Evolutionary conservation across 768 basidiomycete species (phyloP).

Genomic region (Leccinellum luteum): DNA sequence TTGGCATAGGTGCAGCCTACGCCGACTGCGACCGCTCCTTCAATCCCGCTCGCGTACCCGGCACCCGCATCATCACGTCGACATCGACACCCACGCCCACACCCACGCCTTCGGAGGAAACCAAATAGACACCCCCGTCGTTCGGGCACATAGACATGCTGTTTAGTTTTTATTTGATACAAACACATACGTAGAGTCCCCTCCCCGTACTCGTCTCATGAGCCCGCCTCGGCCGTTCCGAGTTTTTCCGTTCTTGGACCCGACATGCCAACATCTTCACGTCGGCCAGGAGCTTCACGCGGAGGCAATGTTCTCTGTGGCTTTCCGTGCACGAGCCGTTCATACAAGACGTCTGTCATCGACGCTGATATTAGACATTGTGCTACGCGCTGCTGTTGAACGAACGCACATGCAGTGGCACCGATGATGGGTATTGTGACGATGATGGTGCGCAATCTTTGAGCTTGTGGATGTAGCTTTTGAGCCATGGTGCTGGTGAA

Average conservation of each 20-base stretch:
- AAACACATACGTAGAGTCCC: not conserved
- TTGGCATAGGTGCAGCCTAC: conserved; percentile 84
- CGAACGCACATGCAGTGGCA: conserved; percentile 55
- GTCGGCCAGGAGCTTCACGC: conserved; percentile 4
- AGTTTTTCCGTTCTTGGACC: conserved; percentile 15
- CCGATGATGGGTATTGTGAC: conserved; percentile 63
- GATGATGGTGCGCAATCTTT: conserved; percentile 52
- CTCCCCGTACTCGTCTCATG: conserved; percentile 2
- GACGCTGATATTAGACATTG: conserved; percentile 5
- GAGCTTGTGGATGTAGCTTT: conserved; percentile 44
- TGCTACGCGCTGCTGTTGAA: not conserved
- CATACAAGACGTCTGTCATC: conserved; percentile 60
- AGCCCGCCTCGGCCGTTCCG: conserved; percentile 9
- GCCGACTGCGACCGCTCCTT: conserved; percentile 92
- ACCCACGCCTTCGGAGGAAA: conserved; percentile 12
- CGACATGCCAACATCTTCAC: conserved; percentile 4
- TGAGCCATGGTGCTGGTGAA: conserved; percentile 18
- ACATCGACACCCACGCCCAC: not conserved
- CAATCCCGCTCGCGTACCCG: conserved; percentile 86
- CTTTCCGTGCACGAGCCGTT: conserved; percentile 56
- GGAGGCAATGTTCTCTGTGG: conserved; percentile 41
- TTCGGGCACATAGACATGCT: conserved; percentile 5
- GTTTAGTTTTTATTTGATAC: conserved; percentile 24
- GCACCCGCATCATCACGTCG: conserved; percentile 66
- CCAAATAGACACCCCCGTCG: conserved; percentile 17